Conservation (phyloP, 352 stramenopile species). For the Phytophthora lateralis region DNA sequence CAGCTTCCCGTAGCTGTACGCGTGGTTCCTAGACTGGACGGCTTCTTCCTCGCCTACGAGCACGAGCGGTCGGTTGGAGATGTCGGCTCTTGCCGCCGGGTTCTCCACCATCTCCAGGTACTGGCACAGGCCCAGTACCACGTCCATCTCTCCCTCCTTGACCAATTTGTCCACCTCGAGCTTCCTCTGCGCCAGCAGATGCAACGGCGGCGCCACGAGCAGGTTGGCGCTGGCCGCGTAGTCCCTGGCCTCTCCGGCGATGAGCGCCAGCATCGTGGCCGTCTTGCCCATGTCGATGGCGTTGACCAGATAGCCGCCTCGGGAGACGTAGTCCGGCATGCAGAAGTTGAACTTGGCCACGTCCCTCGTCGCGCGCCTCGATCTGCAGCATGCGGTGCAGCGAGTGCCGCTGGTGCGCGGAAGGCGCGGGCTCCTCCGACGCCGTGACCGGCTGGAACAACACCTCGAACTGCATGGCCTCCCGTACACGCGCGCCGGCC, state of each 20-base stretch:
- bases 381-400: slow-evolving; percentile 87
- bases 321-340: slow-evolving; percentile 77
- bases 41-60: slow-evolving; percentile 83
- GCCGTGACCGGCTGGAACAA: slow-evolving; percentile 80
- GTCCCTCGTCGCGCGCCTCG: slow-evolving; percentile 64
- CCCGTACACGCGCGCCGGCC: no score
- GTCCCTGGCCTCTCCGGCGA: slow-evolving; percentile 65
- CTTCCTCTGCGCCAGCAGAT: slow-evolving; percentile 85
- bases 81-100: slow-evolving; percentile 27
- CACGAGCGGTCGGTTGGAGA: slow-evolving; percentile 85
- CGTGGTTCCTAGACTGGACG: no score
- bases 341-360: slow-evolving; percentile 79
- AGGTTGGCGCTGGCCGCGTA: slow-evolving; percentile 57
- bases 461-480: slow-evolving; percentile 85
- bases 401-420: slow-evolving; percentile 77
- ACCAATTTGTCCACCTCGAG: slow-evolving; percentile 83
- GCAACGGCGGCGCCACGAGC: slow-evolving; percentile 77
- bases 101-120: slow-evolving; percentile 58
- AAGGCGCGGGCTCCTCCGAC: slow-evolving; percentile 76
- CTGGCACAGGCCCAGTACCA: slow-evolving; percentile 61
- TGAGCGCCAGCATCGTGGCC: slow-evolving; percentile 78
- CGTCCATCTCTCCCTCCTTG: slow-evolving; percentile 63
- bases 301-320: slow-evolving; percentile 74
- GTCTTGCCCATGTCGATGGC: slow-evolving; percentile 88
- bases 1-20: slow-evolving; percentile 61